Evolutionary conservation across 495 filamentous ascomycete species (phyloP).

Genomic region (Trichoderma parareesei): DNA sequence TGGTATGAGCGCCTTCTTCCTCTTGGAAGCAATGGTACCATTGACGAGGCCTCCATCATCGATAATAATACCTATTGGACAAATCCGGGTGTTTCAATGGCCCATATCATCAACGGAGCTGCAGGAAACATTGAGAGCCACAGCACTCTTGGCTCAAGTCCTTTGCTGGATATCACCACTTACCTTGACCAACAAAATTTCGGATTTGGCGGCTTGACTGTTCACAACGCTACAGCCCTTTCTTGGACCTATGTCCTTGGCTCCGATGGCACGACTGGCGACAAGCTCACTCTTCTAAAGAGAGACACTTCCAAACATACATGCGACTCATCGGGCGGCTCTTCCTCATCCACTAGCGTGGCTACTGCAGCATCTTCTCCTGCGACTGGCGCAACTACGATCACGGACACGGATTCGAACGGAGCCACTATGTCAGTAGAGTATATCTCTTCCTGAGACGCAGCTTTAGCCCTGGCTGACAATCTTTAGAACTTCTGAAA

Average conservation of each 20-base stretch:
- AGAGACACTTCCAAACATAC: background rate
- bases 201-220: conserved; percentile 42
- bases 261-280: conserved; percentile 33
- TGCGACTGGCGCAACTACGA: background rate
- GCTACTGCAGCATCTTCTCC: background rate
- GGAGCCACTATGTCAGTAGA: background rate
- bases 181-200: conserved; percentile 40
- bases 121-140: conserved; percentile 29
- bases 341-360: background rate
- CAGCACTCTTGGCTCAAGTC: conserved; percentile 25
- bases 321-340: background rate
- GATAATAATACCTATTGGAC: conserved; percentile 32
- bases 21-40: conserved; percentile 26
- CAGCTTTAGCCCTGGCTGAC: background rate
- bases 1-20: conserved; percentile 33
- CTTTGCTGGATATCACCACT: conserved; percentile 34
- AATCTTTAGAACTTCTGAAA: background rate
- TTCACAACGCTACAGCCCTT: conserved; percentile 33
- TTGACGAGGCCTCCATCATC: conserved; percentile 22
- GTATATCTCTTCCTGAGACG: background rate
- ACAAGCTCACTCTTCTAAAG: conserved; percentile 36
- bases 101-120: conserved; percentile 27
- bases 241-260: conserved; percentile 42
- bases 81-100: conserved; percentile 27
- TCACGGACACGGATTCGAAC: background rate